Conservation (phyloP, 805 yeast species). For the Candida wancherniae region DNA sequence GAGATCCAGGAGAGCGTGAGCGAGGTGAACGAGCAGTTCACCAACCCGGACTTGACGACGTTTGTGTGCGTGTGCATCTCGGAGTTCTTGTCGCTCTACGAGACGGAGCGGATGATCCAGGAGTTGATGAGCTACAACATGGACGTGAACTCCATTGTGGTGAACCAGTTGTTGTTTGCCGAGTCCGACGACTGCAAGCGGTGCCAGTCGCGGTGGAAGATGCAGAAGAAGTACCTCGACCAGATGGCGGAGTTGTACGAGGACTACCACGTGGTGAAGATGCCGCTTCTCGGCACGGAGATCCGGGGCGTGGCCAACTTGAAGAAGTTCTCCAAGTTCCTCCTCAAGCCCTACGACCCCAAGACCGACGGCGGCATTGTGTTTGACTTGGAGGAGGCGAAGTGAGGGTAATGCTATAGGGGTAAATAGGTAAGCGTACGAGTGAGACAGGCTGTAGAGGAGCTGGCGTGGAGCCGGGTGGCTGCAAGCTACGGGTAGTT, state of each 20-base stretch:
- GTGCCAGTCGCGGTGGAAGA: conserved; percentile 88
- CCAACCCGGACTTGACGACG: conserved; percentile 93
- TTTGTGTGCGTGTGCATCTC: conserved; percentile 96
- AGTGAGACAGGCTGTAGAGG: too few species aligned
- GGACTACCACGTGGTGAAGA: conserved; percentile 92
- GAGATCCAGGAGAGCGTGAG: conserved; percentile 76
- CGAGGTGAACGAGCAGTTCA: conserved; percentile 91
- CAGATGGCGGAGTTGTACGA: conserved; percentile 96
- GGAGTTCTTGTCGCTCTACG: conserved; percentile 92
- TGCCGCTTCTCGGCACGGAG: conserved; percentile 93
- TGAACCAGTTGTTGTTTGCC: conserved; percentile 90
- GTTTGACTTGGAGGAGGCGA: conserved; percentile 48
- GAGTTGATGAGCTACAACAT: conserved; percentile 90
- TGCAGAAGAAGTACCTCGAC: conserved; percentile 92
- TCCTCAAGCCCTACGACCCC: conserved; percentile 74
- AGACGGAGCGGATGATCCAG: conserved; percentile 96
- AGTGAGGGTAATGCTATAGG: conserved; percentile 16
- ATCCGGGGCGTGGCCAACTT: conserved; percentile 89
- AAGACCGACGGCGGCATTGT: conserved; percentile 49
- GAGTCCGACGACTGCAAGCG: conserved; percentile 79
- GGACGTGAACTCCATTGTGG: conserved; percentile 95
- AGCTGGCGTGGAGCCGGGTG: too few species aligned
- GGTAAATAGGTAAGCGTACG: too few species aligned
- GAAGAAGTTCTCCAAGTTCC: conserved; percentile 75
- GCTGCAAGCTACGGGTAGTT: too few species aligned